These are phyloP conservation scores for Aspergillus sp. DNA, from an alignment of 2,329 filamentous ascomycete genomes.

Conservation along the genomic window DNA sequence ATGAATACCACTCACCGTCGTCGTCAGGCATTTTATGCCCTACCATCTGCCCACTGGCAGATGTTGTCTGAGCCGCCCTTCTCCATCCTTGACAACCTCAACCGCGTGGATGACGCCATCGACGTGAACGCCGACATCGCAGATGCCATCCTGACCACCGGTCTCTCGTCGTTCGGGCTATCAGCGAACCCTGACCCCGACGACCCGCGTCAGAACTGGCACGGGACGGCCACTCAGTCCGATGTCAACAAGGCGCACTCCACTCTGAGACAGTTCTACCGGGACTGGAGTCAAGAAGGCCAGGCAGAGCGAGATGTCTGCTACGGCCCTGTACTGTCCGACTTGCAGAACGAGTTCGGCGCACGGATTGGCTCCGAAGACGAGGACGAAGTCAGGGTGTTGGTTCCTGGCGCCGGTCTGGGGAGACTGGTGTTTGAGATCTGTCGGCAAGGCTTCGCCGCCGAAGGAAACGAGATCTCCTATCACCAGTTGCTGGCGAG, in stretches of 20 bases:
- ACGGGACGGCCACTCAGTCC: constrained; percentile 66
- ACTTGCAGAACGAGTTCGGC: constrained; percentile 57
- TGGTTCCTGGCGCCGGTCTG: constrained; percentile 87
- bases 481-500: constrained; percentile 95
- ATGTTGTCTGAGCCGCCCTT: constrained; percentile 80
- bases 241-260: constrained; percentile 91
- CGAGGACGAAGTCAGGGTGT: constrained; percentile 59
- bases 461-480: constrained; percentile 93
- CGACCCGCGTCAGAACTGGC: constrained; percentile 61
- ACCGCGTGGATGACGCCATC: constrained; percentile 81
- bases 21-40: constrained; percentile 87
- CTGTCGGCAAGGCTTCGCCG: constrained; percentile 68
- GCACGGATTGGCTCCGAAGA: constrained; percentile 23
- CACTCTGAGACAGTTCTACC: constrained; percentile 89
- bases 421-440: constrained; percentile 89
- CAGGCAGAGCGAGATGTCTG: constrained; percentile 71
- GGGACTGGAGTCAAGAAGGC: constrained; percentile 88
- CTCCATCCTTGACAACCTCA: constrained; percentile 75
- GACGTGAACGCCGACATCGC: constrained; percentile 84
- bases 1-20: constrained; percentile 88
- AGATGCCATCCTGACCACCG: constrained; percentile 71
- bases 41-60: constrained; percentile 81
- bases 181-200: constrained; percentile 38
- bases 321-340: constrained; percentile 71
- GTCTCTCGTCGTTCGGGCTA: constrained; percentile 68